Base-by-base conservation (phyloP, 768 basidiomycete genomes). In the Kwoniella dendrophila region DNA sequence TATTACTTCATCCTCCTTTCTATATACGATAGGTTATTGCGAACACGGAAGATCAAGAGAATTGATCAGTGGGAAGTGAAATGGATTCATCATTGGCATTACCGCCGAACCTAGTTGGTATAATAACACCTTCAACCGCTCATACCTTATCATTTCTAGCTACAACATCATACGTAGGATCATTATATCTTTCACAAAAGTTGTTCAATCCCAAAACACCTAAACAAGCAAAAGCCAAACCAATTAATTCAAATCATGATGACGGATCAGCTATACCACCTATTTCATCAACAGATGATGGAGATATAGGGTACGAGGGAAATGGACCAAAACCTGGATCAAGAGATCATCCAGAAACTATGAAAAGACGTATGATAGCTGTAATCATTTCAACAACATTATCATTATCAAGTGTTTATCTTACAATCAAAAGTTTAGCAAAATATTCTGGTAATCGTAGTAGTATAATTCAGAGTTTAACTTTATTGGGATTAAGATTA, bases 261-360 rank as follows among this genome's bases (percentile, higher is more conserved):
- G n/a, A n/a, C 2, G 22, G 33, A 24, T 61, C 67, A 4, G 32
- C 57, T 8, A 56, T 64, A 8, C 64, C 68, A 12, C 67, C 67
- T 26, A 59, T 69, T 64, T 60, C 74, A 62, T 45, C 75, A 63
- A 58, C 52, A n/a, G 65, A 57, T 12, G 22, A 27, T 27, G 58
- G 48, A 32, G 36, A 66, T 29, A 67, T 76, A 47, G 78, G 78
- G 22, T 59, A 56, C 63, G 50, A 80, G 78, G 64, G 27, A 72
- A 86, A 58, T 81, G 85, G 85, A 83, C 51, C 70, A 0, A 45
- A 56, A 26, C 53, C 55, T 0, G 72, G 72, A 0, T 59, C 56
- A 20, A 64, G 94, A 64, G 88, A 97, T 74, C 89, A 95, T 71
- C 88, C 92, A 0, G 84, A 84, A 38, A 90, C 95, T 4, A 92